A percentile compares a stretch with the other conserved stretches of the same genome.
Evolutionary conservation across 225 moss, liverwort and hornwort genomes (phyloP).

Genomic region (Ulota crispa): DNA sequence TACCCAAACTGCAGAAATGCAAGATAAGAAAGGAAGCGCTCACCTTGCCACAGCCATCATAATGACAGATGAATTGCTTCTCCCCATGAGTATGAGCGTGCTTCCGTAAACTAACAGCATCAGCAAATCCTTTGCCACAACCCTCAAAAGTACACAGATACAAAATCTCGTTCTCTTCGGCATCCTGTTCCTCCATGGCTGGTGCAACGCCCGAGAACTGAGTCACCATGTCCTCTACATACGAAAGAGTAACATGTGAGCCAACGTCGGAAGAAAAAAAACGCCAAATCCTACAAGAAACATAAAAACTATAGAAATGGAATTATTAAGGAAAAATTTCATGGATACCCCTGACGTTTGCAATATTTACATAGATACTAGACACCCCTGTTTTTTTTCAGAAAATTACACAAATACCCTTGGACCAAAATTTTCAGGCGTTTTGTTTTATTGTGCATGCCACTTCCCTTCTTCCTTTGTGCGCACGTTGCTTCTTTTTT

Average conservation of each 20-base stretch:
- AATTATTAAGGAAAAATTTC: neutral
- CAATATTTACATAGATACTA: too few species aligned
- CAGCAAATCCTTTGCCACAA: slow-evolving; percentile 89
- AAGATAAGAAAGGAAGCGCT: neutral
- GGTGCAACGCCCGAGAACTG: slow-evolving; percentile 48
- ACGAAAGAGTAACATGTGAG: neutral
- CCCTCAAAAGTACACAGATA: slow-evolving; percentile 89
- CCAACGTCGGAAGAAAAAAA: neutral
- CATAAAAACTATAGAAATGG: neutral
- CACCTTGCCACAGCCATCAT: slow-evolving; percentile 99
- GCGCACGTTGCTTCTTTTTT: too few species aligned
- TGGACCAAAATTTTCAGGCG: too few species aligned
- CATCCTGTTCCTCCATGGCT: slow-evolving; percentile 67
- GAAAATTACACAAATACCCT: too few species aligned
- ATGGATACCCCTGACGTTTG: too few species aligned
- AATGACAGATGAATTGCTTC: slow-evolving; percentile 95
- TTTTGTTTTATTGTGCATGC: too few species aligned
- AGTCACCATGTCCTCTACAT: slow-evolving; percentile 74
- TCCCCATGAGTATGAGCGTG: slow-evolving; percentile 97
- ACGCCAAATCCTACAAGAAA: neutral
- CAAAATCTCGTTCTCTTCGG: slow-evolving; percentile 83
- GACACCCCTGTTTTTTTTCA: too few species aligned
- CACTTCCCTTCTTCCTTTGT: too few species aligned
- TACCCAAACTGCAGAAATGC: neutral
- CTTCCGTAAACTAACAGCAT: slow-evolving; percentile 77